Evolutionary conservation across 768 basidiomycete genomes (phyloP), one percentile per base, ranked within the genome.

Genomic region (Mycena indigotica): DNA sequence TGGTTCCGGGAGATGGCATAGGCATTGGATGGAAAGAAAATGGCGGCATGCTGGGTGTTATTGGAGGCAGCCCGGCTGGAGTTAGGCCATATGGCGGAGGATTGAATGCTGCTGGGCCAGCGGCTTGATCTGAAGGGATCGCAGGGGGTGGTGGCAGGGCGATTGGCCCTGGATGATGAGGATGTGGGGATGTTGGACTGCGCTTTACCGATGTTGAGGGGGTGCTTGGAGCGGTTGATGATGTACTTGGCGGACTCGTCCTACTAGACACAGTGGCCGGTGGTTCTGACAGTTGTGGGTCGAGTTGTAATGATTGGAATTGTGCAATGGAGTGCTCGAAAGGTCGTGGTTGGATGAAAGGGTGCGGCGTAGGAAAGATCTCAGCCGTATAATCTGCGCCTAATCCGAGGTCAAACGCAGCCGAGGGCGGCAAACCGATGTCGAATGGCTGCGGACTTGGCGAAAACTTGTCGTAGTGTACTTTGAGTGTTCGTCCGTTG

Each of bases 1-100:
- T 29, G 32, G 51, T 30, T 52, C 28, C n/a, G 39, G 59, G 62
- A 52, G 53, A 52, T 32, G 65, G 65, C 52, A 57, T 56, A 35
- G 84, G 80, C 52, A 57, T 56, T 38, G 84, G 80, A 32, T 88
- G 78, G 72, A 97, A 95, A 13, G 86, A 87, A 74, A 97, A 98
- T 4, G 93, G 86, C 1, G 96, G 96, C 95, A 98, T 98, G 58
- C 89, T 91, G 0, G 95, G 95, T n/a, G 95, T 97, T 67, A 97
- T 93, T 1, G 92, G 89, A 15, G 91, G 91, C n/a, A 94, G 75
- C 0, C 91, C 89, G 61, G 87, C 84, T n/a, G 88, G 88, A 10
- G 89, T 91, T 60, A 87, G 77, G 28, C 76, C 70, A 19, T 73
- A 64, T 40, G 72, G 65, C 41, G 66, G 66, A 28, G 65, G 75